Conservation (phyloP, 2,329 filamentous ascomycete genomes). For the Thielaviopsis punctulata region DNA sequence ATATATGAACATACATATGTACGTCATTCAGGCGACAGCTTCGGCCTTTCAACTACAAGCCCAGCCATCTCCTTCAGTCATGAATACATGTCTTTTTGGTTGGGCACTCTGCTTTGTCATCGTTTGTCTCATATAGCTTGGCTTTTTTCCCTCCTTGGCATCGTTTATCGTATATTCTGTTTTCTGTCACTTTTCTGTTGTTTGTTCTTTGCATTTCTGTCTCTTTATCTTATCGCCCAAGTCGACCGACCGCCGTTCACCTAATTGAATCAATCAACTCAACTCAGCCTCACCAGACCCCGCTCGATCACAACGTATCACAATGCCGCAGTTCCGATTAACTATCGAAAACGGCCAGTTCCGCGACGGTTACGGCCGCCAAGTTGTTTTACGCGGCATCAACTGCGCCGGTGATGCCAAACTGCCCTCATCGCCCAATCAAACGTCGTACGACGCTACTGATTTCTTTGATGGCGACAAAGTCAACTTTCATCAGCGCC, state of each 20-base stretch:
- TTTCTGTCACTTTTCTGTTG: not conserved
- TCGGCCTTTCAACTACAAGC: too few relatives aligned
- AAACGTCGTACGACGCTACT: conserved; percentile 60
- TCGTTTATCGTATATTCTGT: not conserved
- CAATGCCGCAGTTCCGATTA: conserved; percentile 56
- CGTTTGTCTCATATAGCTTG: too few relatives aligned
- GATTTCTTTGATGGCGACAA: conserved; percentile 86
- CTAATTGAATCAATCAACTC: not conserved
- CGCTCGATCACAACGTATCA: not conserved
- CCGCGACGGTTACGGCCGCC: conserved; percentile 62
- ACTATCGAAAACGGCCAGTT: conserved; percentile 76
- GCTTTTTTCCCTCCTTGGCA: not conserved
- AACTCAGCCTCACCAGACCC: not conserved
- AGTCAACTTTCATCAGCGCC: conserved; percentile 74
- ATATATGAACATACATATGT: too few relatives aligned
- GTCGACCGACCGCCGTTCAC: not conserved
- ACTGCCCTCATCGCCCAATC: conserved; percentile 62
- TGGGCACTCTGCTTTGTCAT: not conserved
- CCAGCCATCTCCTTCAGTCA: not conserved
- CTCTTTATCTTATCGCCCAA: not conserved
- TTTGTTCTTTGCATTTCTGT: not conserved
- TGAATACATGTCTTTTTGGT: too few relatives aligned
- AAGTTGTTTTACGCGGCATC: conserved; percentile 82
- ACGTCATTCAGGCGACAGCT: too few relatives aligned
- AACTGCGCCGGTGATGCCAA: conserved; percentile 88